phyloP scores from a whole-genome alignment of 129 eudicot species.

The Escallonia rubra region DNA sequence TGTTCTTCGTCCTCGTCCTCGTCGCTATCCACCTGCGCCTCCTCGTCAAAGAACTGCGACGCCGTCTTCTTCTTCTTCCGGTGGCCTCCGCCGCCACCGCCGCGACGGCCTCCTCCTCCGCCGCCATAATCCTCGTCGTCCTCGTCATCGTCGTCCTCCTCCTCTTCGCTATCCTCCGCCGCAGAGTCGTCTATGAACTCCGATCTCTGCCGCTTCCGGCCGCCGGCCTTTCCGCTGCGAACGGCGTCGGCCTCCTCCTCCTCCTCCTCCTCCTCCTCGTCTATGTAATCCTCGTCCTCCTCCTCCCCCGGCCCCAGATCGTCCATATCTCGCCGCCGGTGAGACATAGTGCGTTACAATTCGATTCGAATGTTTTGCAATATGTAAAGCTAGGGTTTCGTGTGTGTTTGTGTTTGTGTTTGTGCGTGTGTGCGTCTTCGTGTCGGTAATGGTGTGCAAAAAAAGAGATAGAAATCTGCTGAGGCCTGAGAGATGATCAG shows the following conservation, averaged over 20 bases:
- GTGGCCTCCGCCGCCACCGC: conserved; percentile 31
- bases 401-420: too few relatives aligned
- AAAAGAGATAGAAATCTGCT: neutral
- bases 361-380: neutral
- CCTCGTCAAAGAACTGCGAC: conserved; percentile 61
- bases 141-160: conserved; percentile 53
- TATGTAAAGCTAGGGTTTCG: neutral
- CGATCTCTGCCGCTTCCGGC: conserved; percentile 47
- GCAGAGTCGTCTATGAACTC: conserved; percentile 60
- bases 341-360: conserved; percentile 27
- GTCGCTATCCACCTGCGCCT: conserved; percentile 69
- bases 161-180: conserved; percentile 68
- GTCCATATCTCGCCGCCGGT: conserved; percentile 52
- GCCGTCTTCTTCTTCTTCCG: conserved; percentile 37
- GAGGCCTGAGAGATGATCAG: neutral
- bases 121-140: conserved; percentile 54
- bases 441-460: neutral
- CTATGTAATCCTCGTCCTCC: conserved; percentile 26
- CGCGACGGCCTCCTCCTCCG: conserved; percentile 13
- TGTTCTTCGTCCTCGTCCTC: conserved; percentile 95
- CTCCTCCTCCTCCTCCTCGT: conserved; percentile 42
- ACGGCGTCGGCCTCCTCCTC: conserved; percentile 56
- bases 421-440: neutral
- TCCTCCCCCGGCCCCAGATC: conserved; percentile 59
- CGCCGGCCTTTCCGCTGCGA: conserved; percentile 33